Percentiles rank a stretch among this genome's conserved stretches.
These are phyloP conservation scores for Platanus orientalis DNA, from an alignment of 164 flowering plant species.

Conservation along the genomic window DNA sequence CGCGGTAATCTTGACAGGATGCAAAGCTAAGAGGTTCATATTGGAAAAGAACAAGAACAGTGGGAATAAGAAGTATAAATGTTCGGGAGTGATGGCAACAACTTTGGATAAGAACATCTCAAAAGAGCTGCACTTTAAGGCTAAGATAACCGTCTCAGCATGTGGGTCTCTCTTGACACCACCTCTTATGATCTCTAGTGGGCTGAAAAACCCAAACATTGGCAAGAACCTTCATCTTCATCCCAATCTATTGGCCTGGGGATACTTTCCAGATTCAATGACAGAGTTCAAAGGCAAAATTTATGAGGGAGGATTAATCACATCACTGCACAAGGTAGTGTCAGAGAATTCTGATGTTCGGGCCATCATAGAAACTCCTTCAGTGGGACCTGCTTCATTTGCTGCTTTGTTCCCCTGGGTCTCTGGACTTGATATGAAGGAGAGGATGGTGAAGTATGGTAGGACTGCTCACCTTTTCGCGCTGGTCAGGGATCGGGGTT, in stretches of 20 bases:
- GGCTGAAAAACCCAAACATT: too few relatives aligned
- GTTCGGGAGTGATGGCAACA: conserved; percentile 60
- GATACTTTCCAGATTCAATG: conserved; percentile 28
- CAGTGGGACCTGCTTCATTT: conserved; percentile 30
- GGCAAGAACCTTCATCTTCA: too few relatives aligned
- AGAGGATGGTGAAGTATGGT: conserved; percentile 23
- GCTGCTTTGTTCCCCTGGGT: conserved; percentile 32
- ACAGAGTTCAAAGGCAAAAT: too few relatives aligned
- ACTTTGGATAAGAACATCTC: too few relatives aligned
- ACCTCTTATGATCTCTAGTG: too few relatives aligned
- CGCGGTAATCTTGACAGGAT: too few relatives aligned
- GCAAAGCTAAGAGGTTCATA: too few relatives aligned
- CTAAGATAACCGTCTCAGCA: conserved; percentile 54
- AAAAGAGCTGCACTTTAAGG: conserved; percentile 49
- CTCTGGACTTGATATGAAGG: conserved; percentile 37
- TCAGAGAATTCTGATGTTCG: too few relatives aligned
- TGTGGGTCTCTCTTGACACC: too few relatives aligned
- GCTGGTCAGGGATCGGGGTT: too few relatives aligned
- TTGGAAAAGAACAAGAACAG: conserved; percentile 24
- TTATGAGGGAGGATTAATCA: conserved; percentile 37
- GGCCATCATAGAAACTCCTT: conserved; percentile 34
- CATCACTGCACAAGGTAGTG: conserved; percentile 34
- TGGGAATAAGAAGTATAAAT: conserved; percentile 31
- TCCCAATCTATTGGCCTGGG: conserved; percentile 40
- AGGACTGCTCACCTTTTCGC: conserved; percentile 36